Base-by-base conservation (phyloP, 305 asterid genomes). In the Rubia balearica region DNA sequence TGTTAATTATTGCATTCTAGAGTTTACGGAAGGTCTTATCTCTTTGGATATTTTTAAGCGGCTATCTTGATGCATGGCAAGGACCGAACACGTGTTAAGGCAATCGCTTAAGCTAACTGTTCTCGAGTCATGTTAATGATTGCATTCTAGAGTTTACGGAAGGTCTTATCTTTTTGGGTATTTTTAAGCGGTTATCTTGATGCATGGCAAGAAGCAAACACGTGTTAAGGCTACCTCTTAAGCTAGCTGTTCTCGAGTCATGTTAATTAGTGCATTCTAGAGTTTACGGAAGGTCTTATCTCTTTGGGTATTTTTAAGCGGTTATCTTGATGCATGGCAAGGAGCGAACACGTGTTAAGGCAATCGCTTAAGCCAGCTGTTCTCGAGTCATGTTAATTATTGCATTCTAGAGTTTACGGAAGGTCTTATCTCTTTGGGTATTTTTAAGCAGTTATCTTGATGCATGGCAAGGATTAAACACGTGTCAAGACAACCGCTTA, bases 191-290 rank as follows among this genome's bases (percentile, higher is more conserved):
- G 45, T 42, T 42, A 42, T 46, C 51, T 45, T 45, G 49, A 45
- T 9, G 36, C 36, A 51, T 8, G 65, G 22, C 53, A 55, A 42
- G 49, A 38, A 14, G 5, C 14, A 17, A 21, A 73, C 60, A 46
- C 65, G 53, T 8, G 62, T 62, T 51, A 3, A 7, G 36, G 11
- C 21, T 42, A 17, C 8, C 60, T 10, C 14, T 65, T 65, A 16
- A 41, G 22, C 36, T 41, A 60, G 74, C 46, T 40, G 62, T 71
- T 71, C 16, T n/a, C 17, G 13, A 45, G 62, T 46, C 48, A 46
- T 45, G 40, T 24, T 14, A 33, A 66, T 17, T 16, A 43, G 6
- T 33, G 48, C 46, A 12, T 14, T 30, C 13, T 16, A 43, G 13
- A 45, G 40, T 24, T 73, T 19, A 6, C 42, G 22, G 66, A 41